Percentiles rank a stretch among this genome's conserved stretches.
Evolutionary conservation across 2,329 filamentous ascomycete species (phyloP).

Genomic region (Colletotrichum siamense): DNA sequence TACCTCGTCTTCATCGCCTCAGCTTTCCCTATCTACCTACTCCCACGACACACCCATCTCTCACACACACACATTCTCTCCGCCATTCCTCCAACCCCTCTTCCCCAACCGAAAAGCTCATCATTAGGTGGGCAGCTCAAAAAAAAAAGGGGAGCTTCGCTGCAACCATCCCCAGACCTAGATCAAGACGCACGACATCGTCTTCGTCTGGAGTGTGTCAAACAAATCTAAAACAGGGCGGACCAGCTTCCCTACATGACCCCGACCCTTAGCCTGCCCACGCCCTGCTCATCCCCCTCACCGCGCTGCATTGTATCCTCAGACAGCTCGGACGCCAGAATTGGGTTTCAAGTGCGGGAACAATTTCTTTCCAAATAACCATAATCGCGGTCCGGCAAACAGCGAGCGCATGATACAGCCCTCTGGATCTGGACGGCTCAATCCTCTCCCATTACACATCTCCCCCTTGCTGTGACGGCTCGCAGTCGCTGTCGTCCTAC

Average conservation of each 20-base stretch:
- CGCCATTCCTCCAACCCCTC: background rate
- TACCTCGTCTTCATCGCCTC: background rate
- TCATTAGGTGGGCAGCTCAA: background rate
- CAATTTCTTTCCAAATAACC: conserved; percentile 17
- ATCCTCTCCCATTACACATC: conserved; percentile 1
- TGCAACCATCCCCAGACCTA: conserved; percentile 6
- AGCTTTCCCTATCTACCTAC: background rate
- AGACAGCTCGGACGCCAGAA: conserved; percentile 21
- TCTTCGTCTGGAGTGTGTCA: conserved; percentile 22
- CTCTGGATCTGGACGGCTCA: background rate
- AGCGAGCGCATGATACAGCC: background rate
- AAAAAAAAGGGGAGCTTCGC: background rate
- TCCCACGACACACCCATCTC: background rate
- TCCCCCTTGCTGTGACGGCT: conserved; percentile 9
- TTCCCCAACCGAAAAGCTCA: background rate
- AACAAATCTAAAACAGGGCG: conserved; percentile 22
- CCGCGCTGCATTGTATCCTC: conserved; percentile 17
- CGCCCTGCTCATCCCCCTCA: background rate
- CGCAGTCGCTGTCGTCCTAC: background rate
- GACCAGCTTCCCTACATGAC: background rate
- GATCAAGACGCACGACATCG: conserved; percentile 10
- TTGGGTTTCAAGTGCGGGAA: conserved; percentile 22
- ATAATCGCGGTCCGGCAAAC: conserved; percentile 1
- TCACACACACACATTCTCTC: no score
- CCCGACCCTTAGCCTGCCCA: background rate